Conservation (phyloP, 73 alveolate species). For the Halteria grandinella region DNA sequence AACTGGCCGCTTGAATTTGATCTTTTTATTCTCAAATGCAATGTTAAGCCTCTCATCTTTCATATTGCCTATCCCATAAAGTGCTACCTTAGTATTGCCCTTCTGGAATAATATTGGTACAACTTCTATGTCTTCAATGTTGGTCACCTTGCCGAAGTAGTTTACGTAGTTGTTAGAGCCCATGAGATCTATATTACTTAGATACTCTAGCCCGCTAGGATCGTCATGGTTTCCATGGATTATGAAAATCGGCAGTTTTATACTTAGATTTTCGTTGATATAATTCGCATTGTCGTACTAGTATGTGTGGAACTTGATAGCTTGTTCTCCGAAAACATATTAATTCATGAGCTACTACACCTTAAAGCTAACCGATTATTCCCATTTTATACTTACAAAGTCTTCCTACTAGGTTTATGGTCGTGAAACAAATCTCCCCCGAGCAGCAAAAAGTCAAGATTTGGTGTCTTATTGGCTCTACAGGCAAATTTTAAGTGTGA, state of each 20-base stretch:
- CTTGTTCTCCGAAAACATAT: constrained; percentile 91
- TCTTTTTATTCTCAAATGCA: constrained; percentile 85
- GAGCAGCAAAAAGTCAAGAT: constrained; percentile 81
- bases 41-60: constrained; percentile 93
- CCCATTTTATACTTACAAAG: constrained; percentile 55
- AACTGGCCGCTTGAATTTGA: constrained; percentile 83
- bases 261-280: constrained; percentile 79
- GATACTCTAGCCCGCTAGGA: constrained; percentile 88
- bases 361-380: constrained; percentile 21
- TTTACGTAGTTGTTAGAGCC: constrained; percentile 86
- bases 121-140: constrained; percentile 83
- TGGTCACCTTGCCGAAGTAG: constrained; percentile 90
- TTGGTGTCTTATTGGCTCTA: no score
- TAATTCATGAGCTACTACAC: constrained; percentile 80
- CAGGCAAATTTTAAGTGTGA: no score
- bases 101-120: constrained; percentile 91
- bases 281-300: constrained; percentile 86
- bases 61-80: constrained; percentile 97
- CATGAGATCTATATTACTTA: constrained; percentile 89
- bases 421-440: constrained; percentile 99
- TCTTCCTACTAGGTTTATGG: constrained; percentile 89
- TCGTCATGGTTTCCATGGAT: constrained; percentile 99
- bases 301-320: constrained; percentile 72
- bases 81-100: constrained; percentile 90
- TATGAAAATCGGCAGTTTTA: constrained; percentile 92